These are phyloP conservation scores for Zizania palustris DNA, from an alignment of 202 grass and related monocot genomes.

Conservation along the genomic window DNA sequence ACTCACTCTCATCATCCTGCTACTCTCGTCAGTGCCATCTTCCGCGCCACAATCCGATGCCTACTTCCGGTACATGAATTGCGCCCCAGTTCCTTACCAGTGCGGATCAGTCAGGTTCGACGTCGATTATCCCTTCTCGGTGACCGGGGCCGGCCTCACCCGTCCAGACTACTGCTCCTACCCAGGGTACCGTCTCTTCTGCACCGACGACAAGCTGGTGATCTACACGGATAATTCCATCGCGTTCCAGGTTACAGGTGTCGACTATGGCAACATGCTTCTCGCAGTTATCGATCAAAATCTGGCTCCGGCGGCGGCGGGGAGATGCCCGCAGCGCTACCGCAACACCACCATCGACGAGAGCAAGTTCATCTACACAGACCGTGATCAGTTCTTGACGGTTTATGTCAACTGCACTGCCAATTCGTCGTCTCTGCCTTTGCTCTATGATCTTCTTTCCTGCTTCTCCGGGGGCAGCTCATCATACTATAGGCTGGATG, in stretches of 20 bases:
- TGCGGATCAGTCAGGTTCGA: slow-evolving; percentile 29
- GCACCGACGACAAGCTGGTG: background rate
- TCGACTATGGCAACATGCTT: slow-evolving; percentile 40
- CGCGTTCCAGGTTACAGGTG: slow-evolving; percentile 21
- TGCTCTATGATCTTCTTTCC: background rate
- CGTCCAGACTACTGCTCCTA: slow-evolving; percentile 49
- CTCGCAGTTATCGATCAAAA: slow-evolving; percentile 39
- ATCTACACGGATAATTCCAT: slow-evolving; percentile 10
- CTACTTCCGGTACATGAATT: slow-evolving; percentile 39
- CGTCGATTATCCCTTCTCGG: slow-evolving; percentile 44
- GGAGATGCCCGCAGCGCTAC: slow-evolving; percentile 5
- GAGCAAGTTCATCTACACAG: slow-evolving; percentile 36
- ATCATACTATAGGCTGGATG: slow-evolving; percentile 33
- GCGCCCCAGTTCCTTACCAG: background rate
- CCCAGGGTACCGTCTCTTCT: slow-evolving; percentile 40
- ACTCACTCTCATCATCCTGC: background rate
- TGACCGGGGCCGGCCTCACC: background rate
- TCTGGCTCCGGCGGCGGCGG: background rate
- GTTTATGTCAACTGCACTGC: slow-evolving; percentile 40
- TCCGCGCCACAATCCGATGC: background rate
- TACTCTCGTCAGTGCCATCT: background rate
- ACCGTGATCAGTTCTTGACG: slow-evolving; percentile 39
- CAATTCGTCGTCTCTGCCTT: background rate
- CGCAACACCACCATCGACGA: slow-evolving; percentile 48
- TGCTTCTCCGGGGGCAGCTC: background rate